These are phyloP conservation scores for Russula foetens DNA, from an alignment of 768 basidiomycete species.

Conservation along the genomic window DNA sequence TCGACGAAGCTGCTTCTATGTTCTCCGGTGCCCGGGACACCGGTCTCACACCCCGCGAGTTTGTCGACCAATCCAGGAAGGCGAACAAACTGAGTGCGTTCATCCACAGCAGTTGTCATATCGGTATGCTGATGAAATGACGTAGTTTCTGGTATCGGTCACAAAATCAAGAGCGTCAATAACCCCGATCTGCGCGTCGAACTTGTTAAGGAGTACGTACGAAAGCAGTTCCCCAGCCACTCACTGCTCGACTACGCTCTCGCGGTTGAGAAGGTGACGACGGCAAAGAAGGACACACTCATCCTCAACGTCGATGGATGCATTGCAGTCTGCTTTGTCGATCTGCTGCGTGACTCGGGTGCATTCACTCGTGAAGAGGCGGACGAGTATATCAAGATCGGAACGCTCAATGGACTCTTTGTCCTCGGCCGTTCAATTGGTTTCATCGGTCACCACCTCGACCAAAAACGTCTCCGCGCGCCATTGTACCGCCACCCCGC, in stretches of 20 bases:
- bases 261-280: slow-evolving; percentile 96
- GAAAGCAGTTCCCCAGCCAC: slow-evolving; percentile 94
- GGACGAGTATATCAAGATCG: slow-evolving; percentile 96
- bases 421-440: slow-evolving; percentile 96
- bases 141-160: slow-evolving; percentile 91
- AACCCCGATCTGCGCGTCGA: slow-evolving; percentile 92
- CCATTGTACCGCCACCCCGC: slow-evolving; percentile 93
- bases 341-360: slow-evolving; percentile 83
- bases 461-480: slow-evolving; percentile 92
- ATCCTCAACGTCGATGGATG: slow-evolving; percentile 96
- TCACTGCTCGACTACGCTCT: slow-evolving; percentile 89
- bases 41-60: slow-evolving; percentile 94
- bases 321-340: slow-evolving; percentile 94
- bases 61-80: slow-evolving; percentile 90
- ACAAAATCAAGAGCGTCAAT: slow-evolving; percentile 99
- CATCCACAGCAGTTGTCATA: neutral
- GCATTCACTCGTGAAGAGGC: slow-evolving; percentile 96
- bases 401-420: slow-evolving; percentile 92
- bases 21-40: slow-evolving; percentile 88
- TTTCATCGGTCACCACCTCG: slow-evolving; percentile 93
- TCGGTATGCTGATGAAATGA: slow-evolving; percentile 1
- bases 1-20: slow-evolving; percentile 95
- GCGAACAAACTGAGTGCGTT: slow-evolving; percentile 85
- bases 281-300: slow-evolving; percentile 95
- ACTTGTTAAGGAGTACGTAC: slow-evolving; percentile 92